These are phyloP conservation scores for Phytophthora ohioensis DNA, from an alignment of 352 stramenopile species.

Conservation along the genomic window DNA sequence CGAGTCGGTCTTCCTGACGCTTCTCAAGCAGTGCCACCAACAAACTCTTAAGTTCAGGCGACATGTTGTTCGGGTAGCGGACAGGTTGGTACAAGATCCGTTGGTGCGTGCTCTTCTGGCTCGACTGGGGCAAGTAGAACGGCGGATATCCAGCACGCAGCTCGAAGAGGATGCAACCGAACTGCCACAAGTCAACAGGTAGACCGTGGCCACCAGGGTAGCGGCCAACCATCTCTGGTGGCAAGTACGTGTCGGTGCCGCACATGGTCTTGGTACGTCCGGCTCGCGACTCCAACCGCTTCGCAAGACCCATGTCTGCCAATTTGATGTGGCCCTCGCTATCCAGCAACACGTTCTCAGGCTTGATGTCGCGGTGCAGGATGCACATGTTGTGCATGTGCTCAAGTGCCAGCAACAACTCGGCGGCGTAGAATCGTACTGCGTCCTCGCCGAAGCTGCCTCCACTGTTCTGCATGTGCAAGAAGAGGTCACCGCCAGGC, in stretches of 20 bases:
- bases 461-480: slow-evolving; percentile 90
- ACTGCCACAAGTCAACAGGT: slow-evolving; percentile 94
- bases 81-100: slow-evolving; percentile 91
- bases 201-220: slow-evolving; percentile 85
- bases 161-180: slow-evolving; percentile 95
- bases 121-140: slow-evolving; percentile 93
- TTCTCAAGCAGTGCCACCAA: slow-evolving; percentile 81
- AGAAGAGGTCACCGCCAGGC: slow-evolving; percentile 96
- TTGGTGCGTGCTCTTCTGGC: slow-evolving; percentile 90
- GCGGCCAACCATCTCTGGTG: slow-evolving; percentile 89
- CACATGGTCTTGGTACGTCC: slow-evolving; percentile 92
- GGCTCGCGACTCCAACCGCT: slow-evolving; percentile 76
- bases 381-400: slow-evolving; percentile 95
- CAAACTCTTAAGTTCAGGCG: slow-evolving; percentile 77
- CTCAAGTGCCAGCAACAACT: slow-evolving; percentile 82
- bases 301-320: slow-evolving; percentile 93
- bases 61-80: slow-evolving; percentile 87
- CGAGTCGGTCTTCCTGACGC: slow-evolving; percentile 82
- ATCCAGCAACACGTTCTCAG: slow-evolving; percentile 92
- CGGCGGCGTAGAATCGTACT: slow-evolving; percentile 87
- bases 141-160: slow-evolving; percentile 92
- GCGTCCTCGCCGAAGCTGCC: slow-evolving; percentile 80
- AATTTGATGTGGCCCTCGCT: slow-evolving; percentile 91
- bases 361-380: slow-evolving; percentile 94
- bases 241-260: slow-evolving; percentile 91